Percentiles rank a stretch among this genome's conserved stretches.
These are phyloP conservation scores for Alternaria viburni DNA, from an alignment of 2,329 filamentous ascomycete genomes.

Conservation along the genomic window DNA sequence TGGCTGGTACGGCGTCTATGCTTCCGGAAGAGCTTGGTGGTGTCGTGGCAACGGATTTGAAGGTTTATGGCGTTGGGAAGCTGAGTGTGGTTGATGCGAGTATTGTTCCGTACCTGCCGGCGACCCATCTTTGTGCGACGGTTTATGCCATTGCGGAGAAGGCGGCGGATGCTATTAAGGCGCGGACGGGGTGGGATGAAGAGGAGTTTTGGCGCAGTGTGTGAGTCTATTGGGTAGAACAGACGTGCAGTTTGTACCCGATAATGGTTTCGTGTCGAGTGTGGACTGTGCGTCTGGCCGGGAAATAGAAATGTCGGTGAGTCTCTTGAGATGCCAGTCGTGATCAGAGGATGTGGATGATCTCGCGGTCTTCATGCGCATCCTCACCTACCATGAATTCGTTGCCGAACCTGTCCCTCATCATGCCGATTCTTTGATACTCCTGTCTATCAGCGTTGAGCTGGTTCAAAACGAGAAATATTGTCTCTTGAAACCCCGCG, in stretches of 20 bases:
- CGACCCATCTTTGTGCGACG: conserved; percentile 22
- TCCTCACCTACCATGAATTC: background rate
- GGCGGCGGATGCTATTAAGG: conserved; percentile 25
- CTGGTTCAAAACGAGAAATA: background rate
- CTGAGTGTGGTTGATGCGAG: conserved; percentile 10
- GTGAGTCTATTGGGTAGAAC: background rate
- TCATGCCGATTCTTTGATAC: background rate
- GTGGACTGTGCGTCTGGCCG: no score
- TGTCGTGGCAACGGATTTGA: conserved; percentile 23
- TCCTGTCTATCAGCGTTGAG: background rate
- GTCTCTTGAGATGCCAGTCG: fast-evolving
- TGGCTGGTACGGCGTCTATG: conserved; percentile 20
- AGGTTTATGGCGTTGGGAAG: conserved; percentile 24
- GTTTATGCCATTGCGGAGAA: conserved; percentile 36
- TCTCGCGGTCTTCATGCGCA: background rate
- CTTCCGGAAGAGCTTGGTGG: conserved; percentile 22
- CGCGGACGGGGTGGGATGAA: background rate
- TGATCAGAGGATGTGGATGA: background rate
- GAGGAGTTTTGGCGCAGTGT: background rate
- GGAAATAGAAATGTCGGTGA: no score
- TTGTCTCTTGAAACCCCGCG: no score
- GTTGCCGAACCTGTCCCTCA: no score
- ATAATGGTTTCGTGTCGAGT: background rate
- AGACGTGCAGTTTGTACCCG: no score
- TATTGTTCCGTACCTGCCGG: background rate